phyloP scores from a whole-genome alignment of 2,329 filamentous ascomycete genomes.

The Pseudofabraea citricarpa region DNA sequence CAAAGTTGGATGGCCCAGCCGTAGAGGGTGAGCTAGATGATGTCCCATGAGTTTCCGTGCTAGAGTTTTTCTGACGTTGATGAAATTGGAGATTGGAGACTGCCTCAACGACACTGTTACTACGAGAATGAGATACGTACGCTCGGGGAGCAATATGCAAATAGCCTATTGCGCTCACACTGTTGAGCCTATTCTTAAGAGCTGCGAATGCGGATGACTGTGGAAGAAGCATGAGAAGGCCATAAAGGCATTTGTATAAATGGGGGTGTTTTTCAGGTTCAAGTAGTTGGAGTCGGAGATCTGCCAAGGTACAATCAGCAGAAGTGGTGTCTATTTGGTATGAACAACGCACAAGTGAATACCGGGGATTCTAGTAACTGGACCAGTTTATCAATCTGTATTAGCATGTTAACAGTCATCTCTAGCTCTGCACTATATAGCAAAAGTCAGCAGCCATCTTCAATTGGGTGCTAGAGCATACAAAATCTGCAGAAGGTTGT shows the following conservation, averaged over 20 bases:
- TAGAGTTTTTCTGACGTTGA: conserved; percentile 22
- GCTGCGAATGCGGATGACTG: conserved; percentile 97
- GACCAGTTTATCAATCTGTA: conserved; percentile 97
- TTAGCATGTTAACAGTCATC: conserved; percentile 98
- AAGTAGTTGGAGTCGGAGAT: conserved; percentile 87
- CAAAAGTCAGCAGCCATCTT: conserved; percentile 20
- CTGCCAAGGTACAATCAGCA: conserved; percentile 38
- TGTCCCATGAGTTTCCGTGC: conserved; percentile 26
- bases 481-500: conserved; percentile 94
- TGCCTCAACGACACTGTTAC: conserved; percentile 27
- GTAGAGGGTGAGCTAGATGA: conserved; percentile 39
- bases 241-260: conserved; percentile 96
- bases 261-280: conserved; percentile 94
- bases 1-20: conserved; percentile 53
- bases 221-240: conserved; percentile 94
- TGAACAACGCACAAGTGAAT: conserved; percentile 77
- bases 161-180: conserved; percentile 94
- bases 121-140: conserved; percentile 52
- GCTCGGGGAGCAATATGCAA: conserved; percentile 75
- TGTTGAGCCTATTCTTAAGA: conserved; percentile 93
- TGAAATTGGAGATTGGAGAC: conserved; percentile 26
- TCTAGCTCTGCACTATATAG: conserved; percentile 85
- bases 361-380: conserved; percentile 95
- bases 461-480: conserved; percentile 30
- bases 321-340: neutral